These are phyloP conservation scores for Spergularia marina DNA, from an alignment of 148 eudicot genomes.

Conservation along the genomic window DNA sequence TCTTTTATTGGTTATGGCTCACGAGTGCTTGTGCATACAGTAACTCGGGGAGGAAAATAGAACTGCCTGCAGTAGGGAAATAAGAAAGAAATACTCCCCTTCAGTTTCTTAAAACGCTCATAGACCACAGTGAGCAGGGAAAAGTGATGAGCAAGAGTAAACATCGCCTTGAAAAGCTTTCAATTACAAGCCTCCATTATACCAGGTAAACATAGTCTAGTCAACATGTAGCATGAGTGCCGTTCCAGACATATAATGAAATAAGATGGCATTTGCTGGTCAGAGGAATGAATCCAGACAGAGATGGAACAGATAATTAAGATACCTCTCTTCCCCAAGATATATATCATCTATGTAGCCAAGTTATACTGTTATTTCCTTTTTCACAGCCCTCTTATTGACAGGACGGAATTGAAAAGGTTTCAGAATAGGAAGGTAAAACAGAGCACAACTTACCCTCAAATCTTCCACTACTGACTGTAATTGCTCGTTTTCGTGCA, in stretches of 20 bases:
- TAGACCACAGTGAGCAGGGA: neutral
- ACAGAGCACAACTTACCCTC: constrained; percentile 40
- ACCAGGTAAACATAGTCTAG: neutral
- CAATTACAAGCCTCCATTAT: too few relatives aligned
- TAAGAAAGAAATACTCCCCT: neutral
- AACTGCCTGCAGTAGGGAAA: neutral
- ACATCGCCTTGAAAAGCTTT: neutral
- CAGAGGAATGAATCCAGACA: neutral
- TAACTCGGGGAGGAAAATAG: neutral
- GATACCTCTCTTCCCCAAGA: neutral
- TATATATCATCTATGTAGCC: neutral
- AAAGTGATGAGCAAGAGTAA: neutral
- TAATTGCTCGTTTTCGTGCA: constrained; percentile 88
- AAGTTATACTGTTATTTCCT: neutral
- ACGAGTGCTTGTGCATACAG: neutral
- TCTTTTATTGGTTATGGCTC: neutral
- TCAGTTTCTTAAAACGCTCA: neutral
- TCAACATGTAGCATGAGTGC: neutral
- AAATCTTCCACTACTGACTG: constrained; percentile 66
- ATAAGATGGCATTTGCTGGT: neutral
- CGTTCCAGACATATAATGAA: neutral
- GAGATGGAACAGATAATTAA: neutral
- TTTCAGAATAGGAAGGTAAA: neutral
- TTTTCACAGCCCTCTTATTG: neutral
- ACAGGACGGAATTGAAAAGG: neutral